Base-by-base conservation (phyloP, 108 stramenopile species). In the Conticribra weissflogii region DNA sequence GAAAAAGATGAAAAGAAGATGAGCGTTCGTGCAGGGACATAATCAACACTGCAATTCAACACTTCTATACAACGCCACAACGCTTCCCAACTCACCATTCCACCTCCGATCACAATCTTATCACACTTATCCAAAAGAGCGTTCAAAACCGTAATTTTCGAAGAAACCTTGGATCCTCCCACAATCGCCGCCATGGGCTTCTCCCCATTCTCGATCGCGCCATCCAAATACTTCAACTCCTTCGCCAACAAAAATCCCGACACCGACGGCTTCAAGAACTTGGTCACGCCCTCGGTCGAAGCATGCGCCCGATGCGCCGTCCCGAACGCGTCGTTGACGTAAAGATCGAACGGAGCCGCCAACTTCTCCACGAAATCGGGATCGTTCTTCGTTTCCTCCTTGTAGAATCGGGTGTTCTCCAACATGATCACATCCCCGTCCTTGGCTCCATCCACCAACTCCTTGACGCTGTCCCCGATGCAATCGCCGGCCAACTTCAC, bases 281-380 rank as follows among this genome's bases (percentile, higher is more conserved):
- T 94, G 85, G 93, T 92, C 17, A 99, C 98, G 68, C 99, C 99
- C 86, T 98, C 98, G 34, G 98, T 99, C 67, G 96, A 97, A 63
- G 97, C 97, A 81, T 99, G 99, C 63, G 98, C 99, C 74, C 99
- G 97, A 89, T 99, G 99, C 71, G 99, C 99, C 55, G 98, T 98
- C 31, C 99, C 99, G 81, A 99, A 99, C 28, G 99, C 99, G 73
- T 99, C 99, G 85, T 99, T 99, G 69, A 99, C 98, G 86, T 85
- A 95, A 58, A 94, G 50, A 83, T 98, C 90, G 87, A 86, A 91
- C 54, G 91, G 89, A 77, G 86, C 72, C 53, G 95, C 93, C 63
- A 97, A 85, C 87, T 93, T 95, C 82, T 95, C 88, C 32, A 91
- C 93, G 75, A 95, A 95, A 54, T 52, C 88, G 28, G 90, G 68